Conservation (phyloP, 2,329 filamentous ascomycete species). For the Microsporum ferrugineum region DNA sequence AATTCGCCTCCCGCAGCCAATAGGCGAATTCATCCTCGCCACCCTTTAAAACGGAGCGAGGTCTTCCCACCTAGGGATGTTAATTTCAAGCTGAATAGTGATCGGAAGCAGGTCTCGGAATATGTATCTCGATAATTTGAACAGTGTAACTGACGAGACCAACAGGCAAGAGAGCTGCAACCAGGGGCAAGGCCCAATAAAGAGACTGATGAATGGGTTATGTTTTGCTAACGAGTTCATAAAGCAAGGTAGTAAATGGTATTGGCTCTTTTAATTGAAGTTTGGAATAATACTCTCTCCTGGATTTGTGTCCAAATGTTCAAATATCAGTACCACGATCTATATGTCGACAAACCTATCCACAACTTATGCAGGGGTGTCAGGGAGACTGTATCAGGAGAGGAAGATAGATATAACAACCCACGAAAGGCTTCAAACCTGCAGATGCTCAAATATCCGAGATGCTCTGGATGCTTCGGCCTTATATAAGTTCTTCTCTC, state of each 20-base stretch:
- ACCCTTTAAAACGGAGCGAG: background rate
- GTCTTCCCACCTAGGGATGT: background rate
- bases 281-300: background rate
- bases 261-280: background rate
- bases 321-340: background rate
- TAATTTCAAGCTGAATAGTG: background rate
- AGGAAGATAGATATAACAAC: background rate
- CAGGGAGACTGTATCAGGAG: background rate
- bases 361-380: background rate
- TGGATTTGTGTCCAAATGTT: background rate
- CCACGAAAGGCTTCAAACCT: background rate
- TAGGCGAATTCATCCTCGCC: conserved; percentile 4
- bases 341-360: background rate
- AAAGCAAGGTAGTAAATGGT: background rate
- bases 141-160: background rate
- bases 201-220: background rate
- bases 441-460: background rate
- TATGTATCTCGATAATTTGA: background rate
- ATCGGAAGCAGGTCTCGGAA: background rate
- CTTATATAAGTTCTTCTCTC: background rate
- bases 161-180: background rate
- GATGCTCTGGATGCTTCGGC: background rate
- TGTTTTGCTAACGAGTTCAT: background rate
- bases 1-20: background rate
- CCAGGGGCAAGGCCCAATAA: background rate